Base-by-base conservation (phyloP, 2,329 filamentous ascomycete species). In the Pseudogymnoascus verrucosus region DNA sequence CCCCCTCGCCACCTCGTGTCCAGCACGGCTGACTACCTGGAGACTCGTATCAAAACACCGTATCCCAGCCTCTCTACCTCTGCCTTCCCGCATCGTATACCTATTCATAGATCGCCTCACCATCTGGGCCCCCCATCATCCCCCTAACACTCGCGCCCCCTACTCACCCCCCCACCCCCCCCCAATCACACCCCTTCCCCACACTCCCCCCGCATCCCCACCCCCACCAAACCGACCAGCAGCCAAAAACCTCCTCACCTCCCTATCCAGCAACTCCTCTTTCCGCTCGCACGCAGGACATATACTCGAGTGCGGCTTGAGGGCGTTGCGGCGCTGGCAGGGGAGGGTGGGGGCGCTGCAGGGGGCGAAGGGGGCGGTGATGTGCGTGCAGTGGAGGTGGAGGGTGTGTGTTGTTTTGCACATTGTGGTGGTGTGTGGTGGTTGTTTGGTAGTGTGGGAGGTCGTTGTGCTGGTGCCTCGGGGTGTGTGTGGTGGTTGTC, bases 241-340 rank as follows among this genome's bases (percentile, higher is more conserved):
- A 54, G 7, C 47, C 47, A 16, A 6, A 10, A n/a, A 16, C 26
- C 3, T 7, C 21, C 19, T 4, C 11, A 44, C 19, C 19, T 8
- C 42, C 19, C 19, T n/a, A 16, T n/a, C 19, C 7, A 12, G 1
- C 19, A 44, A 0, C 10, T 19, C 4, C 19, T 11, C 42, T 7
- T 23, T 44, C 42, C 19, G 4, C 14, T 31, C 8, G n/a, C 47
- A 54, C 14, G 31, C 23, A 4, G 47, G 26, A 31, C 47, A 54
- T n/a, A 2, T 54, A 8, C 47, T 31, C 14, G 7, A n/a, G n/a
- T 34, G 26, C 8, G 51, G 51, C n/a, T 19, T 57, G 51, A 57
- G 28, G 0, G 51, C 51, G 51, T 57, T 57, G n/a, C 51, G 51
- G n/a, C 51, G 51, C 51, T 57, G 51, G 26, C 51, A 57, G 51